Evolutionary conservation across 2,329 filamentous ascomycete genomes (phyloP), one percentile per base, ranked within the genome.

Genomic region (Colletotrichum sp.): DNA sequence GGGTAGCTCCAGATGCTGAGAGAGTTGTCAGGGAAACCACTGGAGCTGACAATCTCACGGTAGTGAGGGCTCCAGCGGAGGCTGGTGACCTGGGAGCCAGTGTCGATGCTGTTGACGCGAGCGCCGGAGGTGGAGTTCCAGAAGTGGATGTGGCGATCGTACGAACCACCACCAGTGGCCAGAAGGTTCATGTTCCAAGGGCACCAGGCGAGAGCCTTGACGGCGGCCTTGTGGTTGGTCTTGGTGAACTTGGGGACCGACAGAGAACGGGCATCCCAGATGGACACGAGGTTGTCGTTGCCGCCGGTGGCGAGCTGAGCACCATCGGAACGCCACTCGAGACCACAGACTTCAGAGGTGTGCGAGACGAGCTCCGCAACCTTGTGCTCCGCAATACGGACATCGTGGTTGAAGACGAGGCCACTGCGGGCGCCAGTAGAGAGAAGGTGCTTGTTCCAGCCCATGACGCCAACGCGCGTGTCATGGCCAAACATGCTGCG

Each of bases 1-100:
- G 97, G 97, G 87, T 99, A 99, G 90, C 95, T 98, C 97, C 97
- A 99, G 88, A 99, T 98, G 90, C 95, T 98, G 80, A 99, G 91
- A 48, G 95, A 98, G 91, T 99, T 99, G 88, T 98, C 96, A n/a
- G 97, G 97, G 90, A 98, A 98, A 73, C 97, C 97, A 83, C 95
- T 97, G 48, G 96, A 98, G 90, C 95, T 98, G 83, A 98, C 96
- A 81, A 99, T 97, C 90, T 99, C 97, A 80, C 97, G 96, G 91
- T 98, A 98, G 86, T 95, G 94, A 77, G 96, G 95, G 90, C 95
- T 98, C 97, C 97, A 99, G 81, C 96, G 94, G 73, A 99, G 92
- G 80, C 94, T 97, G 79, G 97, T 99, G 74, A 99, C 98, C 86
- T 99, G 97, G 63, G 96, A 98, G 77, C 97, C 97, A 55, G 97